Conservation (phyloP, 1,139 yeast genomes). For the Yamadazyma pseudoaaseri region DNA sequence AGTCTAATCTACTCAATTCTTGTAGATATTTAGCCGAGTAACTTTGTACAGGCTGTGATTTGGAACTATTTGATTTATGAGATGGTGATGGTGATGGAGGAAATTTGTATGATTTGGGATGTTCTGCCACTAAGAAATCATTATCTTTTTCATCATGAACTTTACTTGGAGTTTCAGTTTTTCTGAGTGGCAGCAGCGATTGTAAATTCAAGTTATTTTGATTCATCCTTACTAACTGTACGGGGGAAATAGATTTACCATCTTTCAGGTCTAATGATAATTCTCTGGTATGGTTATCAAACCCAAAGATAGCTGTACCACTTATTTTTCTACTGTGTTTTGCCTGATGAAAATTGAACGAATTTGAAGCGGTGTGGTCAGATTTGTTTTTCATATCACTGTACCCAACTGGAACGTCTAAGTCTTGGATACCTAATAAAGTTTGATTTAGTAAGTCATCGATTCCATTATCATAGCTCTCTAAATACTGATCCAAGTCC, state of each 20-base stretch:
- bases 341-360: slow-evolving; percentile 13
- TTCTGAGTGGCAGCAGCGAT: slow-evolving; percentile 10
- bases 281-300: slow-evolving; percentile 52
- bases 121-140: slow-evolving; percentile 38
- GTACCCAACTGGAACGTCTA: slow-evolving; percentile 52
- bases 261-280: slow-evolving; percentile 34
- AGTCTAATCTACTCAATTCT: slow-evolving; percentile 24
- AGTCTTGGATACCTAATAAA: slow-evolving; percentile 45
- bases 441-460: slow-evolving; percentile 46
- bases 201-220: slow-evolving; percentile 3
- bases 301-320: slow-evolving; percentile 69
- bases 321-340: slow-evolving; percentile 42
- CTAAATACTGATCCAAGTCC: slow-evolving; percentile 38
- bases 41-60: slow-evolving; percentile 21
- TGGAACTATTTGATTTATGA: slow-evolving; percentile 2
- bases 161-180: slow-evolving; percentile 5
- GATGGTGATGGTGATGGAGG: slow-evolving; percentile 41
- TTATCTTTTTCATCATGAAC: slow-evolving; percentile 21
- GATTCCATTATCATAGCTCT: slow-evolving; percentile 26
- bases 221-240: slow-evolving; percentile 27
- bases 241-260: slow-evolving; percentile 35
- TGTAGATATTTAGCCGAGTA: slow-evolving; percentile 48
- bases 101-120: slow-evolving; percentile 47
- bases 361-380: slow-evolving; percentile 13
- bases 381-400: slow-evolving; percentile 11